A percentile compares a stretch with the other conserved stretches of the same genome.
Conservation (phyloP, 2,329 filamentous ascomycete genomes). For the Pyrenophora teres region DNA sequence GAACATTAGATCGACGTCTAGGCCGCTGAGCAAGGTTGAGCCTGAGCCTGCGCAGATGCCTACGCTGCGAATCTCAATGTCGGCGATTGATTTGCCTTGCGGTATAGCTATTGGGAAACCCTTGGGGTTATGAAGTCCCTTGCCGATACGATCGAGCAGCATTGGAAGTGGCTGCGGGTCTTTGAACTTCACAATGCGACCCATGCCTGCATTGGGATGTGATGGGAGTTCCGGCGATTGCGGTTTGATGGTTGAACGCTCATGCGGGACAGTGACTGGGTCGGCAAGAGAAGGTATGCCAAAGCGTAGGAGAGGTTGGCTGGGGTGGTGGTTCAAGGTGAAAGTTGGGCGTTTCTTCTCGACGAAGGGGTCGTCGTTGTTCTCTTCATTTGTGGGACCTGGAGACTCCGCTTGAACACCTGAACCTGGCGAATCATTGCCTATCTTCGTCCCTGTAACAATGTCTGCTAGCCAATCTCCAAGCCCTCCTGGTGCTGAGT, state of each 20-base stretch:
- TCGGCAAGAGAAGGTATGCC: slow-evolving; percentile 31
- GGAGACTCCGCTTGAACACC: slow-evolving; percentile 13
- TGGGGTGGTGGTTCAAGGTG: slow-evolving; percentile 55
- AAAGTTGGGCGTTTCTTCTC: slow-evolving; percentile 49
- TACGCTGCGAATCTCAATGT: slow-evolving; percentile 67
- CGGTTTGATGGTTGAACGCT: slow-evolving; percentile 59
- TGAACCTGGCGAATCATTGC: slow-evolving; percentile 2
- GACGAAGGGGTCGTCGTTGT: slow-evolving; percentile 45
- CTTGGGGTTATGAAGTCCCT: slow-evolving; percentile 68
- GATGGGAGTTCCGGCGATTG: slow-evolving; percentile 47
- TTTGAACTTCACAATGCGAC: slow-evolving; percentile 62
- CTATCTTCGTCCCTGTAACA: slow-evolving; percentile 63
- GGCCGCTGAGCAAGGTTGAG: slow-evolving; percentile 71
- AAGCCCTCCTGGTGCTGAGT: slow-evolving; percentile 81
- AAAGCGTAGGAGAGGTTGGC: slow-evolving; percentile 47
- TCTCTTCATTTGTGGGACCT: slow-evolving; percentile 14
- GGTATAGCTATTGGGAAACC: slow-evolving; percentile 68
- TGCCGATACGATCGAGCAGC: slow-evolving; percentile 66
- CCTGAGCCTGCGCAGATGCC: slow-evolving; percentile 92
- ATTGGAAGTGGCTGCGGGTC: slow-evolving; percentile 57
- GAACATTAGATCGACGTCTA: slow-evolving; percentile 77
- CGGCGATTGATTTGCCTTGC: slow-evolving; percentile 59
- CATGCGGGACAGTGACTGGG: slow-evolving; percentile 48
- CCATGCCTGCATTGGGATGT: slow-evolving; percentile 61
- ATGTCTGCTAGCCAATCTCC: slow-evolving; percentile 95